Evolutionary conservation across 768 basidiomycete genomes (phyloP).

Genomic region (Tulasnella sp.): DNA sequence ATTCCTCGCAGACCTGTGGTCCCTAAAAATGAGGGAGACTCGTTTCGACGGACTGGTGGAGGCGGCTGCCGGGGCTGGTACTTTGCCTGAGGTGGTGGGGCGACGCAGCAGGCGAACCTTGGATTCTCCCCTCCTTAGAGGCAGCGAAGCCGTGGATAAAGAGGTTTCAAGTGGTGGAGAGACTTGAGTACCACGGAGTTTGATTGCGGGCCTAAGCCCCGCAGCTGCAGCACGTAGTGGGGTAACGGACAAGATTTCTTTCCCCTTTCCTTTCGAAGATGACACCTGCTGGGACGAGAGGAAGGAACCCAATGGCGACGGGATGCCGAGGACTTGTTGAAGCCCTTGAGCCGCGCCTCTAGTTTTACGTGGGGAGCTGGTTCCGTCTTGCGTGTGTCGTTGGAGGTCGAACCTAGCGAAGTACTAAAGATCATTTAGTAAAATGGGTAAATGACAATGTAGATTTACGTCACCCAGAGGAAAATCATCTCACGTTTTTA

Average conservation of each 20-base stretch:
- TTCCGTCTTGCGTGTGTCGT: neutral
- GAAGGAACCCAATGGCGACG: neutral
- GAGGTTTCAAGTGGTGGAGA: neutral
- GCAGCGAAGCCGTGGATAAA: neutral
- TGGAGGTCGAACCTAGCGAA: neutral
- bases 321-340: neutral
- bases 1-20: neutral
- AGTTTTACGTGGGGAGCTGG: neutral
- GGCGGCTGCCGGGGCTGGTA: slow-evolving; percentile 19
- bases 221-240: neutral
- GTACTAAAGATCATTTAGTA: neutral
- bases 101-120: slow-evolving; percentile 1
- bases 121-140: slow-evolving; percentile 1
- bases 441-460: neutral
- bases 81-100: slow-evolving; percentile 9
- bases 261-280: slow-evolving; percentile 16
- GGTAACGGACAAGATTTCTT: slow-evolving; percentile 9
- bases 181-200: neutral
- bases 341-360: neutral
- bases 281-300: neutral
- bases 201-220: neutral
- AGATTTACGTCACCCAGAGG: neutral
- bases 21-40: neutral
- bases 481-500: slow-evolving; percentile 45
- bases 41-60: neutral